phyloP scores from a whole-genome alignment of 2,329 filamentous ascomycete genomes.

The Colletotrichum chrysophilum region DNA sequence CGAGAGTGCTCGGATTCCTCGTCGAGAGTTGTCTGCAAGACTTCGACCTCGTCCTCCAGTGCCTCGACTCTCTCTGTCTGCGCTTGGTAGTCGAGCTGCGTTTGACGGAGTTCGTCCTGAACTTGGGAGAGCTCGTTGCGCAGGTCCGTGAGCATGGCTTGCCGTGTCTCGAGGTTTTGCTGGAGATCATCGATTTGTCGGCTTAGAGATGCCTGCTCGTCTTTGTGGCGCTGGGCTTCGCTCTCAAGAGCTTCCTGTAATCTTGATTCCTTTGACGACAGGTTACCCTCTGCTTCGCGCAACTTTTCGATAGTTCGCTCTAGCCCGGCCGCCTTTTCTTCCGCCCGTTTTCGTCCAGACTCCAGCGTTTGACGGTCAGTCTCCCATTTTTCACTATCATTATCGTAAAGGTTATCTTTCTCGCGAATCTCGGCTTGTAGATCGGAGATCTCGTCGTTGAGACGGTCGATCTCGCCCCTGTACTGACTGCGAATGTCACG shows the following conservation, averaged over 20 bases:
- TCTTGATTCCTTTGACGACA: slow-evolving; percentile 71
- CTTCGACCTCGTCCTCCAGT: slow-evolving; percentile 78
- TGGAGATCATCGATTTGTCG: slow-evolving; percentile 79
- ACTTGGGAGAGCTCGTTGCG: slow-evolving; percentile 69
- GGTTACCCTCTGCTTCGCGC: slow-evolving; percentile 69
- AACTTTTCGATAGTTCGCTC: slow-evolving; percentile 75
- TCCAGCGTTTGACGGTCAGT: slow-evolving; percentile 69
- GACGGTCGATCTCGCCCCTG: slow-evolving; percentile 51
- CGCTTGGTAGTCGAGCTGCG: slow-evolving; percentile 65
- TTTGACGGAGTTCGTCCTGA: slow-evolving; percentile 73
- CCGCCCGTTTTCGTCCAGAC: slow-evolving; percentile 68
- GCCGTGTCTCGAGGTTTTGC: slow-evolving; percentile 71
- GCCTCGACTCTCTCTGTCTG: slow-evolving; percentile 70
- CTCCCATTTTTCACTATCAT: slow-evolving; percentile 77
- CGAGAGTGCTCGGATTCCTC: slow-evolving; percentile 67
- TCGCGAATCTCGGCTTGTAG: slow-evolving; percentile 70
- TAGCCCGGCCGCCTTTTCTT: slow-evolving; percentile 70
- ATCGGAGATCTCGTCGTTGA: slow-evolving; percentile 64
- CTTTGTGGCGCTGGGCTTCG: slow-evolving; percentile 73
- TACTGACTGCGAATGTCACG: slow-evolving; percentile 57
- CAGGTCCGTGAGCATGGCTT: slow-evolving; percentile 68
- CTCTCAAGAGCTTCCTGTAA: slow-evolving; percentile 72
- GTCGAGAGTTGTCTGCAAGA: slow-evolving; percentile 70
- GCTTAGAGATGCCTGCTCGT: slow-evolving; percentile 72
- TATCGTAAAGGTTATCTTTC: slow-evolving; percentile 72